Evolutionary conservation across 139 green algal species (phyloP), one percentile per base, ranked within the genome.

Genomic region (Haematococcus sp.): DNA sequence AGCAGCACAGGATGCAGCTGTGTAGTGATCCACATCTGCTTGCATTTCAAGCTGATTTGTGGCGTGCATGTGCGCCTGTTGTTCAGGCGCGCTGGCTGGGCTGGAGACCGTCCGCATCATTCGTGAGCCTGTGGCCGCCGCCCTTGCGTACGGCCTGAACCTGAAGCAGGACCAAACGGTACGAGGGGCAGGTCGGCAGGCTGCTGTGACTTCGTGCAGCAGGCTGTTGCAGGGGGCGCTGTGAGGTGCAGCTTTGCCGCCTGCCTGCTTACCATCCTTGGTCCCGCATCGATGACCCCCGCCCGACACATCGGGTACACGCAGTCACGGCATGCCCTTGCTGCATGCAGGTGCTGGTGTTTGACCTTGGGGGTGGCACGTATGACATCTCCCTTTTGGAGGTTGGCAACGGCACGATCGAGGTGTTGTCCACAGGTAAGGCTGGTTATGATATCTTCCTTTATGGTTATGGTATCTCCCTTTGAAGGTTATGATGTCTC

Each of bases 331-430:
- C n/a, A n/a, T n/a, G n/a, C n/a, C n/a, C n/a, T n/a, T n/a, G n/a
- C n/a, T n/a, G n/a, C n/a, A n/a, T n/a, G 54, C 31, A 66, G 35
- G 86, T 98, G 64, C 83, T 97, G 33, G 93, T 97, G 64, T 92
- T 97, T 70, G 93, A 98, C 77, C 79, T 98, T 31, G 93, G 93
- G 1, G 93, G 93, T 9, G 93, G 93, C 63, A 98, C 93, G 5
- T 95, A 91, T 77, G 93, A 98, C 60, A 85, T 98, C 1, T 87
- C 66, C 43, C 73, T 97, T n/a, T 80, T 97, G 64, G 93, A 97
- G 68, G 85, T 93, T 17, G 93, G 93, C 32, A 85, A 87, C 35
- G 92, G 93, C 30, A 90, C 89, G 1, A 86, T 96, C 0, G 93
- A 97, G 81, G 93, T 97, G 32, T 77, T 97, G 30, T 83, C 87